Evolutionary conservation across 768 basidiomycete genomes (phyloP), one percentile per base, ranked within the genome.

Genomic region (Podaxis mareebaensis): DNA sequence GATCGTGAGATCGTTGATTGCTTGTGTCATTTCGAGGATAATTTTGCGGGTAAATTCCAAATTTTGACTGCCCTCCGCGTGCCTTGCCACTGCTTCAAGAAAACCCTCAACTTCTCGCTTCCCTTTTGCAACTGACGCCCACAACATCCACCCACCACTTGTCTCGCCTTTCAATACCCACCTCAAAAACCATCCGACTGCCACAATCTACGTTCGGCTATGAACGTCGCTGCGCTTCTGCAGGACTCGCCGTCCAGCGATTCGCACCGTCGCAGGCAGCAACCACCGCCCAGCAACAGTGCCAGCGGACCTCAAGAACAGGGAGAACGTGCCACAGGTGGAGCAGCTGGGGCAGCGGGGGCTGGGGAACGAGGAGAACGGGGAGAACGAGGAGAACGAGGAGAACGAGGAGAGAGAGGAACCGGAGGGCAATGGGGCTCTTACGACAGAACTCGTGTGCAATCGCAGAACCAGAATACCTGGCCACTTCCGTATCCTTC

Each of bases 141-240:
- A 51, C 61, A 56, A 49, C 52, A 17, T 2, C 39, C 33, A 38
- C 42, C 24, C 46, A 48, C 26, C 40, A 22, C 39, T 46, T 30
- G 12, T 8, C 53, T 15, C 40, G 11, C 24, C 33, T 17, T 53
- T 24, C 22, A 6, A 48, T 11, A 46, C 26, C 17, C 12, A 20
- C 11, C n/a, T 40, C 38, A 24, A 57, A 20, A 40, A 13, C 13
- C 7, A 20, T 20, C 40, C 26, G 44, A 17, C 42, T 42, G 11
- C 56, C n/a, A 42, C 49, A 30, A 11, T 53, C 24, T 52, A 33
- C 51, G 49, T 15, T 36, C 53, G 38, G 46, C 55, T 13, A 69
- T 69, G 68, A 69, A 69, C 57, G 68, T 69, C 36, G 66, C 68
- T 39, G 65, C 64, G 4, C 63, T 69, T 28, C 49, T 69, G 40